These are phyloP conservation scores for Mangifera indica DNA, from an alignment of 345 rosid genomes.

Conservation along the genomic window DNA sequence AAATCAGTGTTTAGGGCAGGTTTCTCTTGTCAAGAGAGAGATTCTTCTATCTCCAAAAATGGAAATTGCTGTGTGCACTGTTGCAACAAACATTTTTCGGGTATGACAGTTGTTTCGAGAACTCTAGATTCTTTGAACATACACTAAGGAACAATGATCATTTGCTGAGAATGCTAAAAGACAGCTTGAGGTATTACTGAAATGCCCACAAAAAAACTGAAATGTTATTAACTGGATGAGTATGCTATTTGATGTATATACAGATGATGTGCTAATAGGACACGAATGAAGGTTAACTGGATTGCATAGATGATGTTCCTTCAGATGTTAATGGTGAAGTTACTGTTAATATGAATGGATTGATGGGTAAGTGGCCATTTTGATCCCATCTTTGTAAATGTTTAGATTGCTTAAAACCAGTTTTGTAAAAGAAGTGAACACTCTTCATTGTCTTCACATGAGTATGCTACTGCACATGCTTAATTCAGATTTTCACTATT, in stretches of 20 bases:
- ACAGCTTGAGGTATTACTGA: neutral
- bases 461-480: neutral
- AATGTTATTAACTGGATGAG: neutral
- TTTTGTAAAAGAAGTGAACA: neutral
- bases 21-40: conserved; percentile 16
- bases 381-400: neutral
- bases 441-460: neutral
- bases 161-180: neutral
- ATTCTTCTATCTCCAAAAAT: conserved; percentile 15
- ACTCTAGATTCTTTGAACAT: neutral
- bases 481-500: neutral
- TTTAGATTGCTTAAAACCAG: neutral
- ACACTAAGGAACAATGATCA: neutral
- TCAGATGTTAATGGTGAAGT: neutral
- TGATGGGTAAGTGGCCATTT: neutral
- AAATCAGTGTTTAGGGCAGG: conserved; percentile 28
- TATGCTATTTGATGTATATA: neutral
- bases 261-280: neutral
- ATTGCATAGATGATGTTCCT: neutral
- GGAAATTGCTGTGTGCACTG: conserved; percentile 16
- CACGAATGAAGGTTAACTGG: neutral
- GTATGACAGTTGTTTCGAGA: neutral
- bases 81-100: conserved; percentile 31
- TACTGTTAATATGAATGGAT: neutral
- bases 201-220: conserved; percentile 6